Evolutionary conservation across 2,329 filamentous ascomycete genomes (phyloP).

Genomic region (Pseudocercospora eumusae): DNA sequence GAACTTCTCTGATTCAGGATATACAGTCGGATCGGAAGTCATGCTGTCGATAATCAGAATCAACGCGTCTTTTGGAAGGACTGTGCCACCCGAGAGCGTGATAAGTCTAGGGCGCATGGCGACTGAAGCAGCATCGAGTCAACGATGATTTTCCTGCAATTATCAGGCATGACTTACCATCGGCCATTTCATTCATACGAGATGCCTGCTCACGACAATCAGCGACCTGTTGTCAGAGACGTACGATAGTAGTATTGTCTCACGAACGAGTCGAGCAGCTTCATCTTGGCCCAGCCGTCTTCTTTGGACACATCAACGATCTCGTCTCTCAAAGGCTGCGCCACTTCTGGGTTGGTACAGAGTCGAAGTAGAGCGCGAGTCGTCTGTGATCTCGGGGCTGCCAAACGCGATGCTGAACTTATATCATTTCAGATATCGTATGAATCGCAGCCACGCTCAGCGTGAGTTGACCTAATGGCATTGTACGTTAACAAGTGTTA

Average conservation of each 20-base stretch:
- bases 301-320: constrained; percentile 27
- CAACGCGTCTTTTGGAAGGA: constrained; percentile 28
- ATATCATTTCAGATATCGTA: constrained; percentile 23
- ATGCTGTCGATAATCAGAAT: constrained; percentile 22
- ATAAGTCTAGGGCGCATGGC: constrained; percentile 10
- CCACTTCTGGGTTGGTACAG: constrained; percentile 30
- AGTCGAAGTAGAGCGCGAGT: constrained; percentile 30
- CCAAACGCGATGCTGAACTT: no score
- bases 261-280: constrained; percentile 37
- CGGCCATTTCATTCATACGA: neutral
- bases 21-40: constrained; percentile 4
- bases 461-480: constrained; percentile 12
- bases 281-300: constrained; percentile 35
- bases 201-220: neutral
- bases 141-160: neutral
- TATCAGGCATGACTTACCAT: neutral
- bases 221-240: constrained; percentile 11
- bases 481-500: constrained; percentile 8
- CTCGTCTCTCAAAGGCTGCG: constrained; percentile 31
- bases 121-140: neutral
- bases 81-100: constrained; percentile 35
- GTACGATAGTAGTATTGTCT: constrained; percentile 17
- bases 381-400: neutral
- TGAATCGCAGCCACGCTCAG: constrained; percentile 23
- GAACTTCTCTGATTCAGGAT: constrained; percentile 28